Base-by-base conservation (phyloP, 176 grass and related monocot genomes). In the Rhynchospora tenuis region DNA sequence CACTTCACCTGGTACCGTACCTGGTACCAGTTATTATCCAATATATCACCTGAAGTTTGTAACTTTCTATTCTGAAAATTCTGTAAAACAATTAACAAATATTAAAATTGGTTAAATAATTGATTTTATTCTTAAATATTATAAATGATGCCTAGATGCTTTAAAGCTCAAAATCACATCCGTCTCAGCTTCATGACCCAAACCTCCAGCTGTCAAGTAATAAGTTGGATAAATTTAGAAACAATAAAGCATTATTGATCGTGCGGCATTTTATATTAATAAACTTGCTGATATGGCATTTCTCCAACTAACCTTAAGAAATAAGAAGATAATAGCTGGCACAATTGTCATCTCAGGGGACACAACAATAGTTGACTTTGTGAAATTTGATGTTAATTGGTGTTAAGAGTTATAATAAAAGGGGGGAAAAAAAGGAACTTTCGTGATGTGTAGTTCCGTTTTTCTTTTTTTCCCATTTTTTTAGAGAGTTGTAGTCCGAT, bases 351-450 rank as follows among this genome's bases (percentile, higher is more conserved):
- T 56, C 54, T 60, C 0, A 14, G 76, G 33, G 11, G 14, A 61
- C 55, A 44, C 54, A 61, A 44, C 77, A 80, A 80, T 19, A 57
- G 57, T 80, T 80, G 77, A 80, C 77, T 80, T 80, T 59, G n/a
- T 60, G 4, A 14, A 26, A 74, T 51, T 14, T 50, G 24, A 24
- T 11, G 22, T 15, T 74, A 2, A 22, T 74, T 74, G 26, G 22
- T 73, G 3, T 48, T 48, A 48, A n/a, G n/a, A 50, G 45, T 51
- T 47, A 38, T 38, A 38, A 38, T 4, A 38, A 38, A 2, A 38
- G 5, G 5, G 0, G 3, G 3, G 3, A 33, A 33, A 1, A 38
- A 38, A 38, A 38, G 0, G 5, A 38, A 38, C 1, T 38, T 38
- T 38, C 5, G 33, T 38, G 33, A 2, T 38, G 33, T 4, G 33